A percentile compares a stretch with the other conserved stretches of the same genome.
phyloP scores from a whole-genome alignment of 2,329 filamentous ascomycete species.

The Fusarium tanahbumbuense region DNA sequence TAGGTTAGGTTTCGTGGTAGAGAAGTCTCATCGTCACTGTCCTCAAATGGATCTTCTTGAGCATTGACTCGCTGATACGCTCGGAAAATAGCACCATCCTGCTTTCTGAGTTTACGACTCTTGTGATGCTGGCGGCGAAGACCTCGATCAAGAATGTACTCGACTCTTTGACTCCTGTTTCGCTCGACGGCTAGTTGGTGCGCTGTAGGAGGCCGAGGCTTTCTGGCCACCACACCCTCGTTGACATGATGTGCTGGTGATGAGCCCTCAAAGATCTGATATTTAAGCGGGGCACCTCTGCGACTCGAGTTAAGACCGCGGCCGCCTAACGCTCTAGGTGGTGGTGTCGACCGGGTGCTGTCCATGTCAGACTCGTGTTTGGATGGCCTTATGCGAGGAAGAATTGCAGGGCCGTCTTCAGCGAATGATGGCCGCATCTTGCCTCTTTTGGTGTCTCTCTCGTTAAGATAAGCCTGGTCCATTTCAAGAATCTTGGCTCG shows the following conservation, averaged over 20 bases:
- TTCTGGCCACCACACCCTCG: conserved; percentile 67
- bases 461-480: conserved; percentile 76
- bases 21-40: conserved; percentile 70
- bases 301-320: conserved; percentile 48
- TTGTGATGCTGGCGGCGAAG: conserved; percentile 74
- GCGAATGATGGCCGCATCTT: conserved; percentile 55
- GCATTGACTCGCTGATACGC: conserved; percentile 72
- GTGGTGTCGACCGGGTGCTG: conserved; percentile 58
- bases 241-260: conserved; percentile 67
- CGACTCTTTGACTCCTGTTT: conserved; percentile 82
- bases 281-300: conserved; percentile 64
- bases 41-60: conserved; percentile 66
- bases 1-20: conserved; percentile 49
- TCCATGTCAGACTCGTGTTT: conserved; percentile 67
- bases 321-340: conserved; percentile 50
- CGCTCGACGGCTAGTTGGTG: conserved; percentile 85
- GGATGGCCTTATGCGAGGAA: conserved; percentile 72
- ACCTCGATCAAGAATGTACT: conserved; percentile 82
- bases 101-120: conserved; percentile 69
- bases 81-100: conserved; percentile 74
- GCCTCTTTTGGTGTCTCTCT: conserved; percentile 69
- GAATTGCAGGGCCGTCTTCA: conserved; percentile 67
- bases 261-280: conserved; percentile 70
- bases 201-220: conserved; percentile 80
- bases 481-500: conserved; percentile 79